Evolutionary conservation across 2,329 filamentous ascomycete genomes (phyloP).

Genomic region (Paraphaeosphaeria minitans): DNA sequence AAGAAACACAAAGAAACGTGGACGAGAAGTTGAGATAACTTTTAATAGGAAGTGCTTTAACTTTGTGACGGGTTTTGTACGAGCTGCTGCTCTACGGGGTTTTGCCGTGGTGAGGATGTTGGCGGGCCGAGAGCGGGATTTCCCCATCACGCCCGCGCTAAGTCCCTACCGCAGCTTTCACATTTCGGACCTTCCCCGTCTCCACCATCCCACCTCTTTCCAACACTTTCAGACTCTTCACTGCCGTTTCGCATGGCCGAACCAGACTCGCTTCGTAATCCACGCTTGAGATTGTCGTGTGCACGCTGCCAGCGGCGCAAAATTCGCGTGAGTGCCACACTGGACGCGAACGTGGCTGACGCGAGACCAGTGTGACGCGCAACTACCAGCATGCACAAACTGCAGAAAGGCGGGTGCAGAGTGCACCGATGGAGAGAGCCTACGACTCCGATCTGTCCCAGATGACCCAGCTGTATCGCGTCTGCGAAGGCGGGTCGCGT

Average conservation of each 20-base stretch:
- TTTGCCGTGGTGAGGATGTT: neutral
- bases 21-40: neutral
- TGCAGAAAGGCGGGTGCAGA: constrained; percentile 17
- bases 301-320: constrained; percentile 22
- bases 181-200: constrained; percentile 5
- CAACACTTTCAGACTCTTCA: neutral
- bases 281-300: constrained; percentile 19
- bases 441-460: constrained; percentile 12
- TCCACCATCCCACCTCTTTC: neutral
- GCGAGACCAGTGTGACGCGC: constrained; percentile 17
- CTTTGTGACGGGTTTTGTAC: neutral
- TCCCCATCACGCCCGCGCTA: neutral
- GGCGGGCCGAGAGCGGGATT: neutral
- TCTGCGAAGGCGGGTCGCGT: constrained; percentile 15
- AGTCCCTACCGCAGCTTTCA: neutral
- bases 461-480: neutral
- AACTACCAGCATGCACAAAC: constrained; percentile 18
- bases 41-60: neutral
- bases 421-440: constrained; percentile 21
- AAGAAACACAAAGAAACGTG: neutral
- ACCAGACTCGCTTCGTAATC: constrained; percentile 9
- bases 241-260: neutral
- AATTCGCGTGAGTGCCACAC: constrained; percentile 17
- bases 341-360: neutral
- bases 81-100: neutral